Conservation (phyloP, 2,329 filamentous ascomycete genomes). For the Beauveria varroae region DNA sequence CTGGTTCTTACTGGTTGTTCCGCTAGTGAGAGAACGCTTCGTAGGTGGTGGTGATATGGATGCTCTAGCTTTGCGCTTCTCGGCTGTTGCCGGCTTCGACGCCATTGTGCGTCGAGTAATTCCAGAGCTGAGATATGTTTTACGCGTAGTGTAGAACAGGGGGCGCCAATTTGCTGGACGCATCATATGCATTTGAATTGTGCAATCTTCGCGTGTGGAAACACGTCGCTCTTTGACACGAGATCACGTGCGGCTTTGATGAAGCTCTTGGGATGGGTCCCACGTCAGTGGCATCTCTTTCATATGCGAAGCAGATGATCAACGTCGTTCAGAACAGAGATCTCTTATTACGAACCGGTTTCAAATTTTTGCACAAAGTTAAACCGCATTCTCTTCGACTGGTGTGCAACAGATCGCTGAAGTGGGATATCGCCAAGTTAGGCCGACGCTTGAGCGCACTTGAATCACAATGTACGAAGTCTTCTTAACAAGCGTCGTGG, state of each 20-base stretch:
- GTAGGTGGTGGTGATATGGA: constrained; percentile 45
- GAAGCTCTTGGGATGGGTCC: neutral
- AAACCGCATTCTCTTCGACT: too few relatives aligned
- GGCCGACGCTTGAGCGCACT: neutral
- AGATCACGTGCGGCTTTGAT: neutral
- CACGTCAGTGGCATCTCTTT: neutral
- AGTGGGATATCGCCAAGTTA: neutral
- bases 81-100: neutral
- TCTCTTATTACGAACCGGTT: neutral
- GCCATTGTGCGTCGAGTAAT: neutral
- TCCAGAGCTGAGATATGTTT: neutral
- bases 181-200: neutral
- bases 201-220: neutral
- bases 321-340: neutral
- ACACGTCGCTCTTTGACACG: constrained; percentile 4
- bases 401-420: too few relatives aligned
- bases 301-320: neutral
- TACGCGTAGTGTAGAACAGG: neutral
- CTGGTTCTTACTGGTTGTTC: constrained; percentile 38
- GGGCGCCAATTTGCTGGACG: neutral
- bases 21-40: constrained; percentile 45
- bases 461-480: constrained; percentile 46
- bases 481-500: constrained; percentile 48
- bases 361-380: too few relatives aligned
- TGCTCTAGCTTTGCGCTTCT: constrained; percentile 32